phyloP scores from a whole-genome alignment of 2,329 filamentous ascomycete species.

The Ophiocordyceps unilateralis region DNA sequence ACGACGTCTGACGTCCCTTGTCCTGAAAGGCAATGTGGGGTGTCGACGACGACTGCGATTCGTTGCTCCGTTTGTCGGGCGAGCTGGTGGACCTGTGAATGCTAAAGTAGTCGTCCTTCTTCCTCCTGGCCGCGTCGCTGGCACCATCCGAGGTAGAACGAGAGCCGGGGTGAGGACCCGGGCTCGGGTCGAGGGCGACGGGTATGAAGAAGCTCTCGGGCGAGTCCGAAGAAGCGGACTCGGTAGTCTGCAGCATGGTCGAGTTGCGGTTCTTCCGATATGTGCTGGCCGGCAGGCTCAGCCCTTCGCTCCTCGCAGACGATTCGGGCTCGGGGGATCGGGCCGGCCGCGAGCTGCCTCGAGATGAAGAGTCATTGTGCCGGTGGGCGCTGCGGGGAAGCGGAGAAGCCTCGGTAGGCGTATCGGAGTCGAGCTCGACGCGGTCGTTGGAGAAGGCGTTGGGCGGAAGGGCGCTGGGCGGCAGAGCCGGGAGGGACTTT shows the following conservation, averaged over 20 bases:
- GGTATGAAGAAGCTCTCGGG: slow-evolving; percentile 62
- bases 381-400: slow-evolving; percentile 34
- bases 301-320: slow-evolving; percentile 31
- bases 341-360: slow-evolving; percentile 32
- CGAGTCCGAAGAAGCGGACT: slow-evolving; percentile 29
- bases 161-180: slow-evolving; percentile 36
- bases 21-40: slow-evolving; percentile 91
- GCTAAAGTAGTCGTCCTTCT: slow-evolving; percentile 44
- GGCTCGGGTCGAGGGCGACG: slow-evolving; percentile 55
- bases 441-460: slow-evolving; percentile 44
- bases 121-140: slow-evolving; percentile 26
- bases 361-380: slow-evolving; percentile 36
- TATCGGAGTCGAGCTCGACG: slow-evolving; percentile 44
- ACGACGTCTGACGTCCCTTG: slow-evolving; percentile 45
- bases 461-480: slow-evolving; percentile 51
- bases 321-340: slow-evolving; percentile 36
- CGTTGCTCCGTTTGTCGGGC: slow-evolving; percentile 24
- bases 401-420: slow-evolving; percentile 53
- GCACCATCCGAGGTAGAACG: slow-evolving; percentile 32
- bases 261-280: slow-evolving; percentile 70
- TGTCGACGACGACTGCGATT: slow-evolving; percentile 42
- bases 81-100: slow-evolving; percentile 21
- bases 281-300: slow-evolving; percentile 55
- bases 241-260: slow-evolving; percentile 36
- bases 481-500: slow-evolving; percentile 83